Percentiles rank a stretch among this genome's conserved stretches.
Conservation (phyloP, 169 alveolate genomes). For the Cryptosporidium parvum region DNA sequence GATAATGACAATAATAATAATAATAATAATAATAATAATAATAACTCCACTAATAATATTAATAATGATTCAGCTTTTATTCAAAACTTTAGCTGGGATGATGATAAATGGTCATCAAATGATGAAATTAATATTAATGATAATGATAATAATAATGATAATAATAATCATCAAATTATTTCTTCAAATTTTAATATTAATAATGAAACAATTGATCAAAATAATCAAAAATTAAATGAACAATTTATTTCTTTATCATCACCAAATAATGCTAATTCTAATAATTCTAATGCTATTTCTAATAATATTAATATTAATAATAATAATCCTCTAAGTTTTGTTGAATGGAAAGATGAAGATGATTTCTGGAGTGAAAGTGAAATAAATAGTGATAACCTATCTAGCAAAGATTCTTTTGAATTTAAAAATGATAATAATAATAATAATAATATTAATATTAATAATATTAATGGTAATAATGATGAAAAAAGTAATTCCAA, state of each 20-base stretch:
- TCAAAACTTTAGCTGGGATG: conserved; percentile 17
- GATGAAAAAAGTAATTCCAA: background rate
- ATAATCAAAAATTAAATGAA: background rate
- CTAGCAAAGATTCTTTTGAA: background rate
- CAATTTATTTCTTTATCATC: background rate
- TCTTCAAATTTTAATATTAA: background rate
- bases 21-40: background rate
- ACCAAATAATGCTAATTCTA: background rate
- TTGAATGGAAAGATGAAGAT: conserved; percentile 26
- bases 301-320: background rate
- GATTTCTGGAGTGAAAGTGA: conserved; percentile 15
- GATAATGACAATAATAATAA: background rate
- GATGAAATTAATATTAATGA: conserved; percentile 2
- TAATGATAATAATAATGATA: background rate
- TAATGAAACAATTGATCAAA: background rate
- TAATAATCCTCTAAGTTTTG: background rate
- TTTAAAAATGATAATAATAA: background rate
- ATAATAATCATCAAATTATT: background rate
- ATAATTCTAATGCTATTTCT: conserved; percentile 5
- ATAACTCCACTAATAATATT: background rate
- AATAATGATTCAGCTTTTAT: background rate
- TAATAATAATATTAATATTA: background rate
- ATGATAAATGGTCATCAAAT: conserved; percentile 35
- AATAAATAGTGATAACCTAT: background rate
- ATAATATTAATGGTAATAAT: background rate